Evolutionary conservation across 75 land plant genomes (phyloP).

Genomic region (Chamaecyparis obtusa): DNA sequence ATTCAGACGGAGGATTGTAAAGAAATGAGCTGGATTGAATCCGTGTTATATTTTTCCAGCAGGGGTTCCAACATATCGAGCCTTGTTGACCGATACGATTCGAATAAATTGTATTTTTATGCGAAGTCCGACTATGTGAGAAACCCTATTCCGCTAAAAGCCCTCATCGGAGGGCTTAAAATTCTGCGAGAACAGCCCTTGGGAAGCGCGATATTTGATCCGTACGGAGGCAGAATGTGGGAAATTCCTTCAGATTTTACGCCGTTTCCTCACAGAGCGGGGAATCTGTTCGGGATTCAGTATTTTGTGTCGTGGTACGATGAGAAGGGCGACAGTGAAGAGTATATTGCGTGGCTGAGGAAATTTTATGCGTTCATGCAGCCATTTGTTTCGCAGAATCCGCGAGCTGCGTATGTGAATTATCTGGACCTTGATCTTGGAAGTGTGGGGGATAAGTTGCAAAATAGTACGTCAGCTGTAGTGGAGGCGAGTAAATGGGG

Average conservation of each 20-base stretch:
- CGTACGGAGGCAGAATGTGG: neutral
- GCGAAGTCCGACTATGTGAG: constrained; percentile 38
- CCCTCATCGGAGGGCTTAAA: constrained; percentile 6
- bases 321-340: neutral
- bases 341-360: constrained; percentile 27
- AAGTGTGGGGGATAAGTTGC: neutral
- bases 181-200: constrained; percentile 5
- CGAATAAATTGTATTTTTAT: neutral
- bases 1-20: constrained; percentile 23
- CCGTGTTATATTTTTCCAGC: constrained; percentile 12
- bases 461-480: neutral
- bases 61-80: neutral
- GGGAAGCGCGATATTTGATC: neutral
- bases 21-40: constrained; percentile 40
- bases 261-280: neutral
- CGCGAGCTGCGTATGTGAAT: constrained; percentile 47
- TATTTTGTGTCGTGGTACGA: neutral
- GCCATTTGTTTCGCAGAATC: constrained; percentile 26
- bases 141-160: constrained; percentile 12
- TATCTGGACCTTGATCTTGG: constrained; percentile 44
- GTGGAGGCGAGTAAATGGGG: constrained; percentile 29
- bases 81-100: constrained; percentile 7
- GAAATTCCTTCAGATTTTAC: neutral
- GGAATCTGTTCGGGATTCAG: neutral
- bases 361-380: constrained; percentile 33